These are phyloP conservation scores for Dactylellina parvicollis DNA, from an alignment of 2,329 filamentous ascomycete species.

Conservation along the genomic window DNA sequence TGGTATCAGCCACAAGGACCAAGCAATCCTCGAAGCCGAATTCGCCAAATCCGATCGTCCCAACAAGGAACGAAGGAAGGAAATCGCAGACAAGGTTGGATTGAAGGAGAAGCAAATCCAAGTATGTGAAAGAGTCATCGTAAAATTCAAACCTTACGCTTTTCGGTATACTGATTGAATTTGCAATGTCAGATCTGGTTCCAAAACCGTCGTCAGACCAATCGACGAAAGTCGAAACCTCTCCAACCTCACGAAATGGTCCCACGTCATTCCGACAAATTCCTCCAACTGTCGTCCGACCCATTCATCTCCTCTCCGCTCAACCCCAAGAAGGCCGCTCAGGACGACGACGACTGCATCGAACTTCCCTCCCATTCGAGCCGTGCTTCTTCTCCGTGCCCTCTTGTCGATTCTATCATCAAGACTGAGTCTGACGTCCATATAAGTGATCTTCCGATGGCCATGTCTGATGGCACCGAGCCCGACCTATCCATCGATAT, in stretches of 20 bases:
- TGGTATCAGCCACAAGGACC: slow-evolving; percentile 55
- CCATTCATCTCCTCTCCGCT: slow-evolving; percentile 48
- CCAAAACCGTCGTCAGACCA: slow-evolving; percentile 58
- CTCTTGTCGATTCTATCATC: slow-evolving; percentile 12
- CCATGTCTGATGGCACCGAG: slow-evolving; percentile 43
- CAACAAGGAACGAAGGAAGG: slow-evolving; percentile 56
- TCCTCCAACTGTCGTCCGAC: slow-evolving; percentile 53
- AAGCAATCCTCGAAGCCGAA: slow-evolving; percentile 58
- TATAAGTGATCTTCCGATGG: slow-evolving; percentile 7
- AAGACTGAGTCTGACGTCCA: slow-evolving; percentile 26
- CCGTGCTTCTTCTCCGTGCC: slow-evolving; percentile 49
- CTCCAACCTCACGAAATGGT: slow-evolving; percentile 58
- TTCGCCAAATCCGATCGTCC: slow-evolving; percentile 57
- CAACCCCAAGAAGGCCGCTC: slow-evolving; percentile 31
- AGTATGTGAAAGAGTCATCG: slow-evolving; percentile 49
- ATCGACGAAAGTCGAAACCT: slow-evolving; percentile 57
- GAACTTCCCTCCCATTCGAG: slow-evolving; percentile 43
- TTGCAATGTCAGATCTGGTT: slow-evolving; percentile 57
- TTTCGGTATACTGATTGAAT: slow-evolving; percentile 29
- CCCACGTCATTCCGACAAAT: slow-evolving; percentile 53
- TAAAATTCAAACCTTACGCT: neutral
- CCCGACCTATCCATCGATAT: slow-evolving; percentile 23
- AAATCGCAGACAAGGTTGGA: slow-evolving; percentile 56
- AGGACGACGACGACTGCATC: slow-evolving; percentile 40
- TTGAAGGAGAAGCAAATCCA: slow-evolving; percentile 59